Conservation (phyloP, 257 asterid species). For the Solanum pimpinellifolium region DNA sequence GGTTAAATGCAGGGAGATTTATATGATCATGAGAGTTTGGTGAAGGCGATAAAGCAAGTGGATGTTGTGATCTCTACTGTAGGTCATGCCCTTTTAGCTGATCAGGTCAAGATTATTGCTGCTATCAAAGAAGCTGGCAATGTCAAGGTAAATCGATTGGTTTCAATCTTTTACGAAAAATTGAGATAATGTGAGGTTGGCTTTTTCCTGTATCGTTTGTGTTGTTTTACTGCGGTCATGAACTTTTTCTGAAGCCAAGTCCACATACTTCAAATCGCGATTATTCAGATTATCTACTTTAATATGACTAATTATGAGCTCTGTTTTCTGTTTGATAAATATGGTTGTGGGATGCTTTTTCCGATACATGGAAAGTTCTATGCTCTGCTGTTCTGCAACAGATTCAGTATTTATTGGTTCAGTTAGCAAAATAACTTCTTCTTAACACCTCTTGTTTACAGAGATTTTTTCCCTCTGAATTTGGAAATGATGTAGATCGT, state of each 20-base stretch:
- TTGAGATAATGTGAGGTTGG: background rate
- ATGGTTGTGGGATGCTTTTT: background rate
- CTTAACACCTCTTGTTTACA: background rate
- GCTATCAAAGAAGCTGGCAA: constrained; percentile 71
- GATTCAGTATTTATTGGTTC: background rate
- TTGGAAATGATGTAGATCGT: constrained; percentile 56
- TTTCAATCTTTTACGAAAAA: background rate
- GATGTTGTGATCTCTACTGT: constrained; percentile 61
- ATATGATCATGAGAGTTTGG: constrained; percentile 43
- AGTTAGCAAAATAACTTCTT: background rate
- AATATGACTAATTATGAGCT: background rate
- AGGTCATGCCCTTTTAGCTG: constrained; percentile 36
- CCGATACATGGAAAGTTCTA: background rate
- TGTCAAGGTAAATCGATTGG: constrained; percentile 26
- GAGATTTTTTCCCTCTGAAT: constrained; percentile 76
- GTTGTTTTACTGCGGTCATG: background rate
- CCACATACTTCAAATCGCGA: background rate
- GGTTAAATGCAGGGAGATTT: constrained; percentile 36
- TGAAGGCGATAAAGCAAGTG: constrained; percentile 51
- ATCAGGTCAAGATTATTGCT: constrained; percentile 46
- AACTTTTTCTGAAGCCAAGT: background rate
- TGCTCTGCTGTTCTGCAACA: background rate
- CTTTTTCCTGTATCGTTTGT: background rate
- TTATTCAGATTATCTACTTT: background rate
- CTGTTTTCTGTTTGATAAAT: background rate